These are phyloP conservation scores for Arabis hirsuta DNA, from an alignment of 345 rosid genomes.

Conservation along the genomic window DNA sequence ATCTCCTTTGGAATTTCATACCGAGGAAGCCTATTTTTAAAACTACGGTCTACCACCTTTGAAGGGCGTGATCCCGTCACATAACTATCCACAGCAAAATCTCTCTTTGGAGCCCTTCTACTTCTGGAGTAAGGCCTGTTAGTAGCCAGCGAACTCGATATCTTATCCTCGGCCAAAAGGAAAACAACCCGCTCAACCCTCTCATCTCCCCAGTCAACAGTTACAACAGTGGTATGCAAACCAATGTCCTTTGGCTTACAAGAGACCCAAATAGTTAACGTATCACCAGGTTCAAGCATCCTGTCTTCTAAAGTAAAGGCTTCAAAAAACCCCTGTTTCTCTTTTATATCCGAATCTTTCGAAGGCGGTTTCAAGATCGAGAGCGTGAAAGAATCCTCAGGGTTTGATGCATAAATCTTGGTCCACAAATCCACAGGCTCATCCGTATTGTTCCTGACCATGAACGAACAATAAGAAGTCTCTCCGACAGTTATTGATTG, in stretches of 20 bases:
- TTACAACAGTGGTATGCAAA: slow-evolving; percentile 64
- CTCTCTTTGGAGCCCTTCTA: slow-evolving; percentile 57
- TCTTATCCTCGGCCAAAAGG: slow-evolving; percentile 79
- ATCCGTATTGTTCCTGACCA: slow-evolving; percentile 55
- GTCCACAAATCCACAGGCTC: slow-evolving; percentile 73
- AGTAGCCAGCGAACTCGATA: slow-evolving; percentile 65
- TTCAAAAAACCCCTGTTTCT: slow-evolving; percentile 50
- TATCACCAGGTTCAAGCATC: slow-evolving; percentile 70
- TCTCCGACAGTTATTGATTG: slow-evolving; percentile 60
- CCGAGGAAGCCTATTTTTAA: slow-evolving; percentile 60
- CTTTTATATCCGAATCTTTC: slow-evolving; percentile 25
- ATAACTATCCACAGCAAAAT: slow-evolving; percentile 50
- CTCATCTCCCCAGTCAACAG: slow-evolving; percentile 59
- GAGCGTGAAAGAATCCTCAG: slow-evolving; percentile 60
- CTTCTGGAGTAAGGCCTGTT: slow-evolving; percentile 60
- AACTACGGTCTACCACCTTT: slow-evolving; percentile 21
- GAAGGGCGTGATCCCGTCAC: slow-evolving; percentile 57
- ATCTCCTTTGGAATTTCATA: slow-evolving; percentile 69
- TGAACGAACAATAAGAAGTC: slow-evolving; percentile 57
- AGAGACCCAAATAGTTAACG: slow-evolving; percentile 72
- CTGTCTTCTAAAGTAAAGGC: slow-evolving; percentile 69
- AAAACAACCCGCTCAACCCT: slow-evolving; percentile 65
- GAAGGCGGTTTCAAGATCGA: slow-evolving; percentile 75
- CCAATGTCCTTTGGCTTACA: slow-evolving; percentile 77
- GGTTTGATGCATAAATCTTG: slow-evolving; percentile 66